Base-by-base conservation (phyloP, 2,329 filamentous ascomycete species). In the Metarhizium robertsii region DNA sequence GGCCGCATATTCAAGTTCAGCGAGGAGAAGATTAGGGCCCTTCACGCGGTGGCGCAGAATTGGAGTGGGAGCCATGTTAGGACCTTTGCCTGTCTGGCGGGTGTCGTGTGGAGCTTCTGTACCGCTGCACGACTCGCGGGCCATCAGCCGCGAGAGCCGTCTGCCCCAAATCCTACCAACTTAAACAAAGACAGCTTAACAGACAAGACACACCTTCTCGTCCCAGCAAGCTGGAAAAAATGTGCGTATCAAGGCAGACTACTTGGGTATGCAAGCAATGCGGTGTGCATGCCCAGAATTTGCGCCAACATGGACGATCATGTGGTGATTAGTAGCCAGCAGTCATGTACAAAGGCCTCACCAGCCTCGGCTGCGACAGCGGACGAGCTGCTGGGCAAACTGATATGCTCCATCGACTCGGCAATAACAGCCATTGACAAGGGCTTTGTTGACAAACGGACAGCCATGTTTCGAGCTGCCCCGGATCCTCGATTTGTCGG, bases 1-100 rank as follows among this genome's bases (percentile, higher is more conserved):
- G 72, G 72, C 53, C 72, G 67, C 49, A 71, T 75, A 25, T 76
- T 76, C 58, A 66, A 72, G 14, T 74, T 77, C 54, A 62, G 57
- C 16, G 66, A 64, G 14, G 59, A 62, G 3, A 67, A 65, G 18
- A 65, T 76, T 10, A 58, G 61, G n/a, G 42, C 63, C 51, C 67
- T 75, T 3, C 64, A 67, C 43, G 52, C 59, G 2, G 53, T 66
- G 6, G 60, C 67, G 11, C 59, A 54, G 36, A 16, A 38, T 34
- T 53, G 56, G 38, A 42, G 43, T 11, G 49, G 54, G 8, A 42
- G 38, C 5, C 57, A 47, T 36, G 29, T 34, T 34, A 34, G 32
- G n/a, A 67, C 68, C 7, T 75, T 75, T 58, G 68, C 68, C 13
- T 67, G 68, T 53, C 63, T 77, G 20, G 71, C 73, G 1, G 67